A percentile compares a stretch with the other conserved stretches of the same genome.
Evolutionary conservation across 176 grass and related monocot genomes (phyloP).

Genomic region (Melocanna baccifera): DNA sequence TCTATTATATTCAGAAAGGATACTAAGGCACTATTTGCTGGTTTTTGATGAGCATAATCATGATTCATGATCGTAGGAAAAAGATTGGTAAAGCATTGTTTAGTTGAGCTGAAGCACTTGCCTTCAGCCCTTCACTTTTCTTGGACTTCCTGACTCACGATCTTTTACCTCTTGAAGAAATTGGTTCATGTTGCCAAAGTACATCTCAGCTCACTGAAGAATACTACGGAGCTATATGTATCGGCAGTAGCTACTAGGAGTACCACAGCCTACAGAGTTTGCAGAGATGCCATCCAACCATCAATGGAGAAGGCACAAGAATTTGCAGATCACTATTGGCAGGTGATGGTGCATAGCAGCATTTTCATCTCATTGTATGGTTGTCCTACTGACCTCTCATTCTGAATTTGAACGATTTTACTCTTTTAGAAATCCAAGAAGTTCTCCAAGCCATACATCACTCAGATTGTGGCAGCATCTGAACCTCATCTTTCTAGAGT

Average conservation of each 20-base stretch:
- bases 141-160: neutral
- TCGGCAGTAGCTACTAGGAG: neutral
- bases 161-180: neutral
- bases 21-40: neutral
- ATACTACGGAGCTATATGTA: neutral
- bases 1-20: neutral
- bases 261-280: neutral
- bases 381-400: neutral
- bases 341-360: constrained; percentile 9
- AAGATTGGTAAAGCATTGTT: neutral
- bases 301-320: neutral
- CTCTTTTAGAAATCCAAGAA: neutral
- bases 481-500: constrained; percentile 22
- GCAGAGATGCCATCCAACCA: constrained; percentile 20
- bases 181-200: neutral
- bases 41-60: neutral
- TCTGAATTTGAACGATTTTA: neutral
- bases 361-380: neutral
- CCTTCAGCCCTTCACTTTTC: too few relatives aligned
- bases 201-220: constrained; percentile 4
- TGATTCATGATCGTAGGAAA: neutral
- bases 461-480: neutral
- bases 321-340: constrained; percentile 23
- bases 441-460: neutral
- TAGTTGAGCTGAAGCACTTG: neutral